Evolutionary conservation across 805 yeast species (phyloP).

Genomic region (Priceomyces haplophilus): DNA sequence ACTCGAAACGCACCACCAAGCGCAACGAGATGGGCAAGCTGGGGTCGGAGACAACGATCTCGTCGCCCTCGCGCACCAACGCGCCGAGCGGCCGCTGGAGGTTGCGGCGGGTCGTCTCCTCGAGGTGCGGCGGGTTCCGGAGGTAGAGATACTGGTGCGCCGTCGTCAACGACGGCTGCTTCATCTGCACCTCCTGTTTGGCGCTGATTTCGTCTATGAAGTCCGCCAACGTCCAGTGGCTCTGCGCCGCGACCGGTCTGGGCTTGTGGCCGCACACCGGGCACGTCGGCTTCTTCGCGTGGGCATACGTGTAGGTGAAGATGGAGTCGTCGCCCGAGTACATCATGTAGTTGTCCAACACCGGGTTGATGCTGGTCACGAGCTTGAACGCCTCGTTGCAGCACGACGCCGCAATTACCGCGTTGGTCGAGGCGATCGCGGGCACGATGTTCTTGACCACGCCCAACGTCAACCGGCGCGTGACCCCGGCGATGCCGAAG

Average conservation of each 20-base stretch:
- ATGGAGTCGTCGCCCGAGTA: conserved; percentile 81
- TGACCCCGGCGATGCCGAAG: conserved; percentile 74
- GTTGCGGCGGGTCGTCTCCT: conserved; percentile 45
- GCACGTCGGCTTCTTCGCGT: conserved; percentile 60
- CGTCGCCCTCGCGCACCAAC: conserved; percentile 44
- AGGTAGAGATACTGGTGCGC: conserved; percentile 41
- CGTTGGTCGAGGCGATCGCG: conserved; percentile 91
- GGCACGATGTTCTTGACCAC: conserved; percentile 91
- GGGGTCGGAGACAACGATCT: conserved; percentile 52
- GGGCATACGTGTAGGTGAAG: conserved; percentile 68
- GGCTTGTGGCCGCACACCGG: conserved; percentile 65
- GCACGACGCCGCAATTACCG: conserved; percentile 85
- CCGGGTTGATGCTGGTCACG: conserved; percentile 65
- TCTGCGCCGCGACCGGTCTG: conserved; percentile 21
- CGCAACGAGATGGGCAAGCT: conserved; percentile 45
- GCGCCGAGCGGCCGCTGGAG: conserved; percentile 30
- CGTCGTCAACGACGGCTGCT: conserved; percentile 47
- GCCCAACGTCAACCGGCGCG: conserved; percentile 70
- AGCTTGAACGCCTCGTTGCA: conserved; percentile 83
- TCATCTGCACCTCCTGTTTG: conserved; percentile 32
- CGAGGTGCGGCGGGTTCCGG: conserved; percentile 46
- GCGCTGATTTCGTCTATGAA: conserved; percentile 40
- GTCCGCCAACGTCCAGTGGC: conserved; percentile 37
- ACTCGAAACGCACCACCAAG: conserved; percentile 19
- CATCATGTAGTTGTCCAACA: conserved; percentile 75